Conservation (phyloP, 306 rosid genomes). For the Cyclanthera cordifolia region DNA sequence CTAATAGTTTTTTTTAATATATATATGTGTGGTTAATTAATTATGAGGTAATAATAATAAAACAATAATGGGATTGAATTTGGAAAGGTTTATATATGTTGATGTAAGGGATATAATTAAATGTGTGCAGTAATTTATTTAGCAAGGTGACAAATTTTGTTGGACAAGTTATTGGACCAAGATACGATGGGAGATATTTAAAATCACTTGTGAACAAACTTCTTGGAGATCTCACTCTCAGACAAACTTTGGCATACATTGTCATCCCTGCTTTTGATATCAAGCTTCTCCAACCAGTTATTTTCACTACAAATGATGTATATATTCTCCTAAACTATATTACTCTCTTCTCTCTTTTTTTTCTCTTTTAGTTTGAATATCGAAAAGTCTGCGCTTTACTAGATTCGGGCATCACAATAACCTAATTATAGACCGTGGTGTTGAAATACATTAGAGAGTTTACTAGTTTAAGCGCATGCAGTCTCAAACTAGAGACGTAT, state of each 20-base stretch:
- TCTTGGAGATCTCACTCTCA: conserved; percentile 31
- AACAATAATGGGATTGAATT: background rate
- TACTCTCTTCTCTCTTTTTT: too few species aligned
- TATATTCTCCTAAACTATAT: too few species aligned
- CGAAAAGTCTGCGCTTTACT: too few species aligned
- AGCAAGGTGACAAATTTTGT: background rate
- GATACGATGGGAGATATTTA: conserved; percentile 30
- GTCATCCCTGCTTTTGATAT: conserved; percentile 33
- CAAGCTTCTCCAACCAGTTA: conserved; percentile 31
- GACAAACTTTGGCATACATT: conserved; percentile 25
- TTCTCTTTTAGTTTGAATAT: too few species aligned
- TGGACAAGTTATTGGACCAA: conserved; percentile 20
- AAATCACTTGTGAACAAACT: conserved; percentile 7
- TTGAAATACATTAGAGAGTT: too few species aligned
- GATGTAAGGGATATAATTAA: background rate
- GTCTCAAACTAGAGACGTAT: too few species aligned
- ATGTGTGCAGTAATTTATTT: background rate
- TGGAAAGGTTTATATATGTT: too few species aligned
- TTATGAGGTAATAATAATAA: background rate
- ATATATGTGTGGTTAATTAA: background rate
- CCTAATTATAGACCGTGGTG: too few species aligned
- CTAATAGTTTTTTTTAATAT: too few species aligned
- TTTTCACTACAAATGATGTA: conserved; percentile 32
- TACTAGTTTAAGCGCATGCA: too few species aligned
- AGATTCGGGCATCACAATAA: too few species aligned